Percentiles rank a stretch among this genome's conserved stretches.
Conservation (phyloP, 805 yeast species). For the Millerozyma miso region DNA sequence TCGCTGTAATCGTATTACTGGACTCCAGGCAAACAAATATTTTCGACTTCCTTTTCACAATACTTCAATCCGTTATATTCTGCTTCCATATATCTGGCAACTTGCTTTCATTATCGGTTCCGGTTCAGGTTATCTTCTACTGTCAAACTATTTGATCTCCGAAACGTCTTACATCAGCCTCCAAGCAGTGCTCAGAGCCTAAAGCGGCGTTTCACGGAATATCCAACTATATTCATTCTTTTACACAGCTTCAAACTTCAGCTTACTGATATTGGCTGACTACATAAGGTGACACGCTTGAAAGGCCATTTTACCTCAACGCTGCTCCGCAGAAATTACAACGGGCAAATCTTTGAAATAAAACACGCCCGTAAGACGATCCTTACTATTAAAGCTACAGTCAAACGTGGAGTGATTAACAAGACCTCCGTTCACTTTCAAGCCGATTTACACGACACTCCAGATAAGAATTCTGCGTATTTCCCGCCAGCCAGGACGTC, state of each 20-base stretch:
- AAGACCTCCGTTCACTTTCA: too few relatives aligned
- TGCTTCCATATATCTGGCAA: neutral
- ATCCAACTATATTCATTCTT: neutral
- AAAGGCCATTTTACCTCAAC: too few relatives aligned
- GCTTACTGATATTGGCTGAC: neutral
- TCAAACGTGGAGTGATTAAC: too few relatives aligned
- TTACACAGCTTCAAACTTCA: neutral
- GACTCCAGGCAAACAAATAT: neutral
- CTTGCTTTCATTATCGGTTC: neutral
- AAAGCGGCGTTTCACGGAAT: neutral
- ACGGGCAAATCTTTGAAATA: too few relatives aligned
- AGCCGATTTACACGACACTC: too few relatives aligned
- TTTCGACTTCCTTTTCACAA: neutral
- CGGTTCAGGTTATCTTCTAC: neutral
- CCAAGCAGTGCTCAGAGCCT: neutral
- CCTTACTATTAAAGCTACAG: too few relatives aligned
- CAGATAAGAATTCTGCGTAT: too few relatives aligned
- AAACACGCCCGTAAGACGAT: too few relatives aligned
- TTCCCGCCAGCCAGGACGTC: too few relatives aligned
- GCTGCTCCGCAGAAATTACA: too few relatives aligned
- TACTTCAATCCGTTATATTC: neutral
- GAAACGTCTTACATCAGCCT: neutral
- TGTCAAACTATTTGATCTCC: neutral
- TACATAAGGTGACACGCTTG: too few relatives aligned
- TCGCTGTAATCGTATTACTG: neutral